Percentiles rank a stretch among this genome's conserved stretches.
These are phyloP conservation scores for Podospora pseudoanserina DNA, from an alignment of 495 filamentous ascomycete genomes.

Conservation along the genomic window DNA sequence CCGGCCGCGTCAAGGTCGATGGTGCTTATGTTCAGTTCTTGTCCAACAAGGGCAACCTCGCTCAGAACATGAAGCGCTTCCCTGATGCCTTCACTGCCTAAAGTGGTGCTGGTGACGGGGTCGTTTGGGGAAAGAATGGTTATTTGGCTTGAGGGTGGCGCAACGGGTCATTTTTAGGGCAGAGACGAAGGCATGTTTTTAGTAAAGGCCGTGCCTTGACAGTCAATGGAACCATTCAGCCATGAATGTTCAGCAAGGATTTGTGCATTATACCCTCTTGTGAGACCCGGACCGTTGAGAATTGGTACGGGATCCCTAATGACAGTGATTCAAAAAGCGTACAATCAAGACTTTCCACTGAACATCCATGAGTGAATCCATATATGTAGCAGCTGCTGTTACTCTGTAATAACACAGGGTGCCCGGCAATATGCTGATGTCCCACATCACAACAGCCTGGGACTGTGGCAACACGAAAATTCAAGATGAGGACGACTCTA, in stretches of 20 bases:
- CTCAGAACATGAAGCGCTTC: conserved; percentile 86
- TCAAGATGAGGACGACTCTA: too few relatives aligned
- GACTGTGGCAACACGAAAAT: too few relatives aligned
- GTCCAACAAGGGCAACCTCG: conserved; percentile 78
- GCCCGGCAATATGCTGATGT: too few relatives aligned
- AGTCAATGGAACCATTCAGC: conserved; percentile 35
- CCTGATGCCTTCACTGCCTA: conserved; percentile 73
- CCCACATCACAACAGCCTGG: too few relatives aligned
- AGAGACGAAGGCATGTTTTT: conserved; percentile 32
- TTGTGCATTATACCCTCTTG: neutral
- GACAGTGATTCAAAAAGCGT: neutral
- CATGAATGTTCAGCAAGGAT: conserved; percentile 11
- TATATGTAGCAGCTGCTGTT: too few relatives aligned
- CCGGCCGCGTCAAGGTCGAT: conserved; percentile 85
- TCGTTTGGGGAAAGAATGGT: conserved; percentile 35
- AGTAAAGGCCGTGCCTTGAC: conserved; percentile 27
- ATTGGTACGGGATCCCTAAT: neutral
- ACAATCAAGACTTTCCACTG: neutral
- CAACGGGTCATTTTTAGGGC: conserved; percentile 34
- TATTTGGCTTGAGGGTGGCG: conserved; percentile 35
- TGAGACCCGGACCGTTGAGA: neutral
- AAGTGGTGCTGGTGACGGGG: conserved; percentile 35
- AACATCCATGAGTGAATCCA: neutral
- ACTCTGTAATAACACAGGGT: too few relatives aligned
- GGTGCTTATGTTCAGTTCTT: conserved; percentile 99